Base-by-base conservation (phyloP, 257 asterid genomes). In the Fraxinus anomala region DNA sequence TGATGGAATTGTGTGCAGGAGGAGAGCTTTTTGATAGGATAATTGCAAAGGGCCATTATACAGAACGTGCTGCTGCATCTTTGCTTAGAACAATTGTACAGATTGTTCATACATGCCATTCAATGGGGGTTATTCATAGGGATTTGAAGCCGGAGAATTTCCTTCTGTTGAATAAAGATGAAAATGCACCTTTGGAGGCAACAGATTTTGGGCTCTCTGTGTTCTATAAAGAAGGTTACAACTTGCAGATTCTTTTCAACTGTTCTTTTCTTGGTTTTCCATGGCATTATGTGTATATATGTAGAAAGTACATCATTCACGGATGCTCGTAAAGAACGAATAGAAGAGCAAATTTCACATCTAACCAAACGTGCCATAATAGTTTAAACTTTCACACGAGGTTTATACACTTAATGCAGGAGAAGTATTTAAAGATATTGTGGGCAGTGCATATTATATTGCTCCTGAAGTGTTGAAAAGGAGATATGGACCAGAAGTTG, bases 401-500 rank as follows among this genome's bases (percentile, higher is more conserved):
- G 14, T 73, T 4, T 17, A 6, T 24, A 24, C 34, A 7, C 21
- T 30, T 51, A 36, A 28, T 75, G 79, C 92, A 94, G 97, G 99
- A 56, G 97, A 95, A 3, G 77, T 47, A 19, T 95, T 93, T 83
- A 93, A 93, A 39, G 99, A 93, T 83, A 93, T 95, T 0, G 99
- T 95, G 80, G 99, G 99, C 5, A 95, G 99, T 82, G 97, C 99
- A 34, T 95, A 95, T 79, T 95, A 95, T 68, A 93, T 95, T 42
- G 99, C 99, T 28, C 99, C 99, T 0, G 99, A 95, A 73, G 99
- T 95, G 21, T 76, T 93, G 89, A 95, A 95, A 82, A 88, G 98
- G 77, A 91, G 81, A 65, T 95, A 95, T 54, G 99, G 99, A 12
- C 97, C 97, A 17, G 97, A 95, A 59, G 99, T 92, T 67, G 98